A percentile compares a stretch with the other conserved stretches of the same genome.
These are phyloP conservation scores for Lobosporangium transversale DNA, from an alignment of 192 early-diverging fungal genomes.

Conservation along the genomic window DNA sequence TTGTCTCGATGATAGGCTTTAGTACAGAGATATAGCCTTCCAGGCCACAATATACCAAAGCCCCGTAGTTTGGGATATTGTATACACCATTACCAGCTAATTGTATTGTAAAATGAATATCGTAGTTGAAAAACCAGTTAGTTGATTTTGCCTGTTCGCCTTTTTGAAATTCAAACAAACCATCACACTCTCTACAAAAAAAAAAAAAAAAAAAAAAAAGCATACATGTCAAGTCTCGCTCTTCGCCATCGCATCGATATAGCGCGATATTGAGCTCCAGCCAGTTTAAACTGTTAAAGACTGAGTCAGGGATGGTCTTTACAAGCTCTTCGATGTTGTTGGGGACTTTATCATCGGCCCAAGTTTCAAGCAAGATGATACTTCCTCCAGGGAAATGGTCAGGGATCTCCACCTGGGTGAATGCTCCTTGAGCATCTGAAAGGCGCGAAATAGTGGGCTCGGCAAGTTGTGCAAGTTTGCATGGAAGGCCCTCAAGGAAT, in stretches of 20 bases:
- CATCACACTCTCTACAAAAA: too few species aligned
- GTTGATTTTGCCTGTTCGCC: neutral
- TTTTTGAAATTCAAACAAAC: too few species aligned
- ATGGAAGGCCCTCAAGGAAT: slow-evolving; percentile 55
- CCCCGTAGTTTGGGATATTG: slow-evolving; percentile 88
- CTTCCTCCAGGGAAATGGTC: slow-evolving; percentile 87
- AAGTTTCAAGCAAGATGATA: slow-evolving; percentile 75
- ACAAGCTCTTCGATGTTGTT: slow-evolving; percentile 67
- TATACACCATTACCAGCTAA: slow-evolving; percentile 81
- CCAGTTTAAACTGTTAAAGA: slow-evolving; percentile 66
- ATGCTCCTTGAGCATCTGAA: slow-evolving; percentile 64
- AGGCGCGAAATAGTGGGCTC: slow-evolving; percentile 57
- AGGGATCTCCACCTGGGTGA: slow-evolving; percentile 69
- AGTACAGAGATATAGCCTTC: slow-evolving; percentile 92
- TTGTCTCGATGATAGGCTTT: slow-evolving; percentile 79
- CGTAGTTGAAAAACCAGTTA: neutral
- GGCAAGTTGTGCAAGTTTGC: slow-evolving; percentile 60
- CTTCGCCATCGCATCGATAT: slow-evolving; percentile 90
- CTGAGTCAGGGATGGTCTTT: slow-evolving; percentile 68
- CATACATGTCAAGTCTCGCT: slow-evolving; percentile 78
- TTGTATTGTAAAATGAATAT: neutral
- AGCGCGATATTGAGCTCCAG: slow-evolving; percentile 88
- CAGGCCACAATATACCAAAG: slow-evolving; percentile 88
- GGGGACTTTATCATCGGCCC: slow-evolving; percentile 61
- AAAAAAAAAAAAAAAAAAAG: too few species aligned